Base-by-base conservation (phyloP, 2,329 filamentous ascomycete species). In the Herpotrichia juniperi region DNA sequence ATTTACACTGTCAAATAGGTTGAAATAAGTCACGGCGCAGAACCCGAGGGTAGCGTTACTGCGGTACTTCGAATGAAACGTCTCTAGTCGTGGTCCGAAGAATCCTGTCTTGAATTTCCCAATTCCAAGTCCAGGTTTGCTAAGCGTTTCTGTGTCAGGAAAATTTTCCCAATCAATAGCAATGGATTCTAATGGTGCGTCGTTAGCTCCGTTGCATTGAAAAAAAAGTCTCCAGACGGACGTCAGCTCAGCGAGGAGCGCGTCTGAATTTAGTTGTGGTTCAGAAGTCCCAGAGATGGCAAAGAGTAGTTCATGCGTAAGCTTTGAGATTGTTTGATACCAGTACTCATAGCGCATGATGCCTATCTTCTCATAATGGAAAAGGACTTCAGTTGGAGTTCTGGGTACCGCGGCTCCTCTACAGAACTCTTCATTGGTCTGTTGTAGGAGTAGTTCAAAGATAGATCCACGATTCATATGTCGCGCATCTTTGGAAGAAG, bases 161-260 rank as follows among this genome's bases (percentile, higher is more conserved):
- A 72, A 12, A 7, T 26, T 32, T 4, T 57, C 57, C 70, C 70
- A 73, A 4, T 64, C 51, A 2, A 51, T 21, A 24, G 46, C 62
- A 32, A 69, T 54, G 3, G 59, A 50, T 14, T 69, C 50, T 16
- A 69, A 24, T 9, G 58, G 21, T 7, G 51, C 49, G 16, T 53
- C 48, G 5, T 51, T 46, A 17, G 22, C 22, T 19, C 64, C 67
- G 50, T 64, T 62, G 43, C 59, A 64, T 42, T 72, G 68, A 45
- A 73, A 71, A 49, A 72, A 67, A 16, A 73, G 44, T 17, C 59
- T 62, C 69, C 69, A 74, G 7, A 73, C 48, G 3, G 67, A 66
- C 9, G 71, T 31, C 2, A 74, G 58, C 54, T 74, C 71, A 4
- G 42, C 35, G 2, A 70, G 49, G 32, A 70, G 43, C 3, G 51